Base-by-base conservation (phyloP, 495 filamentous ascomycete species). In the Lophium mytilinum region DNA sequence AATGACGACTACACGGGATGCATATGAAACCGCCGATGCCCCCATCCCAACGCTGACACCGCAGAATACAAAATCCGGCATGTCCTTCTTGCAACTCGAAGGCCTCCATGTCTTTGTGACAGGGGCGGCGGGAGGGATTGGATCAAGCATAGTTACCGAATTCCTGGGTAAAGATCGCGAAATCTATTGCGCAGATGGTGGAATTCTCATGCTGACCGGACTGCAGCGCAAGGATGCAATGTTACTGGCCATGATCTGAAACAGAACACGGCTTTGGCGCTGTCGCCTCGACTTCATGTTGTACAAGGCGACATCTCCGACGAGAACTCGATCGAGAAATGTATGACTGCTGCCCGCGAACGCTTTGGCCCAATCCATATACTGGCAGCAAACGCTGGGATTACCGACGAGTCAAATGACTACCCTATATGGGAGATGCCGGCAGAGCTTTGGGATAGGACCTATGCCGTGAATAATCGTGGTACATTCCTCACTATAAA, bases 401-500 rank as follows among this genome's bases (percentile, higher is more conserved):
- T 75, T 53, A 75, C 74, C 2, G 76, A 79, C 57, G 72, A 77
- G 58, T 66, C 61, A 19, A 60, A 65, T 48, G 56, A 70, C 11
- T 73, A 73, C 45, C 74, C 71, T 3, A 78, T 83, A 49, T 83
- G 79, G 79, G 71, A 79, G n/a, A 66, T 80, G 35, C 72, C 76
- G 1, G 50, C 77, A 11, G 72, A 75, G 4, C 64, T 72, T 1
- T 82, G 78, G 79, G 77, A 81, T 42, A 72, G 74, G 61, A 75
- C 72, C 0, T 79, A 80, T 62, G 68, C 66, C 11, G 68, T 66
- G 35, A 81, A 80, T 54, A 67, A 76, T 12, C 75, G 75, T 15
- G 78, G 77, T 41, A 79, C 78, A 6, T 82, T 80, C 60, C 69
- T 83, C 0, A 77, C 77, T 21, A 78, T 82, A 60, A 83, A 83